Conservation (phyloP, 2,329 filamentous ascomycete species). For the Penicillium sp. region DNA sequence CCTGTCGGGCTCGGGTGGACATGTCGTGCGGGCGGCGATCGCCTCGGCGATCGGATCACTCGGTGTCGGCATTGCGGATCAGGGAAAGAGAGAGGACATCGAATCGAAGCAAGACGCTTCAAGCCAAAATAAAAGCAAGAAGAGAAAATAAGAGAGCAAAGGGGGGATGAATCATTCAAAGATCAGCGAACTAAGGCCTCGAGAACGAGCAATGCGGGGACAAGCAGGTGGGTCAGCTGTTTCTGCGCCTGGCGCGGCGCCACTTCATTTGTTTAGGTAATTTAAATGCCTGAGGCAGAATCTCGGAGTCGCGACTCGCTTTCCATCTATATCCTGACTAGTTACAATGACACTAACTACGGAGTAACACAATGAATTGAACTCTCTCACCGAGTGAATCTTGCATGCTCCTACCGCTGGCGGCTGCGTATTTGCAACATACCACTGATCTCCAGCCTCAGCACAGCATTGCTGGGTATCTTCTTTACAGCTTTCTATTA, state of each 20-base stretch:
- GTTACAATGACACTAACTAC: no score
- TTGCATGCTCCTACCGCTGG: background rate
- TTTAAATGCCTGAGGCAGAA: background rate
- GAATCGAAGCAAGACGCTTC: conserved; percentile 24
- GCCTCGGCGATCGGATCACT: conserved; percentile 45
- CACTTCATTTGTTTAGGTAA: conserved; percentile 10
- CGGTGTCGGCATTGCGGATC: conserved; percentile 50
- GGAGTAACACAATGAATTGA: no score
- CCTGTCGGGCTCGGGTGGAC: conserved; percentile 48
- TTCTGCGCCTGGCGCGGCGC: conserved; percentile 12
- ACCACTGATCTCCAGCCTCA: background rate
- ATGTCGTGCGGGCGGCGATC: conserved; percentile 44
- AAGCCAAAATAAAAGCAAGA: conserved; percentile 14
- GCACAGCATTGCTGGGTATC: background rate
- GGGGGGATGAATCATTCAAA: conserved; percentile 21
- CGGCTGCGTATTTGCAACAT: background rate
- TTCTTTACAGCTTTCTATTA: background rate
- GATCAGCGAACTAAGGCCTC: conserved; percentile 12
- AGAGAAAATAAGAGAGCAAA: conserved; percentile 13
- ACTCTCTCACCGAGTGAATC: background rate
- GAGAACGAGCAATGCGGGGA: conserved; percentile 32
- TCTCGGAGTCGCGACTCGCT: background rate
- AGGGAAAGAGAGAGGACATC: conserved; percentile 35
- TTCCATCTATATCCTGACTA: no score
- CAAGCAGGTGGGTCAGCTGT: conserved; percentile 12